A percentile compares a stretch with the other conserved stretches of the same genome.
Conservation (phyloP, 352 stramenopile species). For the Phytophthora aleatoria region DNA sequence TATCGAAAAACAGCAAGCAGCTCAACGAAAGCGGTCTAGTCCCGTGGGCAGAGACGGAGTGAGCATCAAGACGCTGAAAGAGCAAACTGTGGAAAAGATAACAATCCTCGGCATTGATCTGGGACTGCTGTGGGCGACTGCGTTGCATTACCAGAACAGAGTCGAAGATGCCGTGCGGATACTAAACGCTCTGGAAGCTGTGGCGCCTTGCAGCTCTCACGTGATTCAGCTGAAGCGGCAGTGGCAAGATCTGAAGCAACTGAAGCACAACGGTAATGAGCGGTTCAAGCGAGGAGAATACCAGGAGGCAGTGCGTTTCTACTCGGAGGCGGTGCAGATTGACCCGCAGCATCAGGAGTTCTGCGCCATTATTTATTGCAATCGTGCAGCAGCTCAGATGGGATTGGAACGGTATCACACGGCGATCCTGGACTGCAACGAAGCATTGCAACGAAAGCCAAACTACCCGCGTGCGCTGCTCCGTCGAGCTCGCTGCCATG, state of each 20-base stretch:
- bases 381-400: constrained; percentile 84
- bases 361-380: constrained; percentile 82
- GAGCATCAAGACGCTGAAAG: constrained; percentile 12
- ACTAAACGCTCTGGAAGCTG: constrained; percentile 60
- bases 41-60: constrained; percentile 3
- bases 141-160: constrained; percentile 82
- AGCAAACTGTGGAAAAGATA: constrained; percentile 46
- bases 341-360: constrained; percentile 75
- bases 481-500: constrained; percentile 72
- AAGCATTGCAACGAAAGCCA: constrained; percentile 65
- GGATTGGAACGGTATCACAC: constrained; percentile 63
- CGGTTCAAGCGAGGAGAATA: constrained; percentile 67
- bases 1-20: constrained; percentile 55
- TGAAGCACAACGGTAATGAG: constrained; percentile 73
- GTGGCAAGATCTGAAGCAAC: constrained; percentile 67
- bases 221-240: constrained; percentile 74
- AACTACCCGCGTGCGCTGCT: constrained; percentile 64
- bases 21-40: constrained; percentile 10
- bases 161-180: constrained; percentile 59
- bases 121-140: constrained; percentile 50
- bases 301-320: constrained; percentile 54
- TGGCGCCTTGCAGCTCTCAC: constrained; percentile 71
- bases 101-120: constrained; percentile 67
- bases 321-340: constrained; percentile 68
- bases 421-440: constrained; percentile 77